phyloP scores from a whole-genome alignment of 1,284 basidiomycete genomes.

The Xerocomus minutiporus region DNA sequence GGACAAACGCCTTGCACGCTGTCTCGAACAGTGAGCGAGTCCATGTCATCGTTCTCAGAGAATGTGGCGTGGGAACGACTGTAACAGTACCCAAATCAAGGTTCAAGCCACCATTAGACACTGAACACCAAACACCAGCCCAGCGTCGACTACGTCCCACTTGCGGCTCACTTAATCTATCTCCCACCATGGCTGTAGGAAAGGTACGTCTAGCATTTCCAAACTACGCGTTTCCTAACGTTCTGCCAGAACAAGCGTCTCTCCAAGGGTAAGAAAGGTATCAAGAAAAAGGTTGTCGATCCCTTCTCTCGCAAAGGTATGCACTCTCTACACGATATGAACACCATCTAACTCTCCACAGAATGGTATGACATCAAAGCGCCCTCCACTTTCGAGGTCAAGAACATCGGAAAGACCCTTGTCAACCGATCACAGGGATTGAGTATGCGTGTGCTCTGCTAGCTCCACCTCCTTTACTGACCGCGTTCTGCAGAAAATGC shows the following conservation, averaged over 20 bases:
- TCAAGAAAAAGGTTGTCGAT: constrained; percentile 99
- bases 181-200: constrained; percentile 82
- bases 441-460: constrained; percentile 57
- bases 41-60: constrained; percentile 15
- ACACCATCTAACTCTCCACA: constrained; percentile 31
- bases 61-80: constrained; percentile 49
- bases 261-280: constrained; percentile 99
- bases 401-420: constrained; percentile 97
- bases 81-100: constrained; percentile 41
- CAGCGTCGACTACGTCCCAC: constrained; percentile 38
- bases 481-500: constrained; percentile 75
- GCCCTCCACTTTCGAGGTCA: constrained; percentile 95
- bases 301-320: constrained; percentile 98
- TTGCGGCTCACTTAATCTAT: constrained; percentile 39
- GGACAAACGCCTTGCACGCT: constrained; percentile 54
- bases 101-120: constrained; percentile 40
- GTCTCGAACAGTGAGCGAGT: constrained; percentile 56
- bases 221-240: constrained; percentile 5
- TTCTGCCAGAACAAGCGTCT: constrained; percentile 84
- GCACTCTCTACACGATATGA: constrained; percentile 12
- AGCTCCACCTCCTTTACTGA: constrained; percentile 8
- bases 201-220: constrained; percentile 52
- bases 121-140: constrained; percentile 1
- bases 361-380: constrained; percentile 99
- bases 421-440: constrained; percentile 98